Percentiles rank a stretch among this genome's conserved stretches.
These are phyloP conservation scores for Urochloa ruziziensis DNA, from an alignment of 176 grass and related monocot genomes.

Conservation along the genomic window DNA sequence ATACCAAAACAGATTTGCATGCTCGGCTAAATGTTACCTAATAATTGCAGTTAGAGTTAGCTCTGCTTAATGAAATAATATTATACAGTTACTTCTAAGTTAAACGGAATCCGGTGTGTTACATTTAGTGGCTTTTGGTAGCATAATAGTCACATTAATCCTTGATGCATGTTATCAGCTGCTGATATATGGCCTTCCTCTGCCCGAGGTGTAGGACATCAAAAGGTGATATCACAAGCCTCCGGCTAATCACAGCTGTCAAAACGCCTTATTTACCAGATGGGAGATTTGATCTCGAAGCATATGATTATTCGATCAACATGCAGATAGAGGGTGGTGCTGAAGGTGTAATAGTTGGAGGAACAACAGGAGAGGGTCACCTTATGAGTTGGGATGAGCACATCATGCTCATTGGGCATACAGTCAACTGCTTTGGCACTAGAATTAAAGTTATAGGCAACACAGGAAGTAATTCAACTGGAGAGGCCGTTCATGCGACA, in stretches of 20 bases:
- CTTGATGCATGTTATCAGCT: neutral
- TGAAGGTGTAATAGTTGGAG: no score
- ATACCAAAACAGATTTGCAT: neutral
- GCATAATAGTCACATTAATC: neutral
- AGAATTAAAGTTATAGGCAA: no score
- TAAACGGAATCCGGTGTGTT: neutral
- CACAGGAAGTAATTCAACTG: no score
- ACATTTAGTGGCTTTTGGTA: neutral
- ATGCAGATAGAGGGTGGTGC: no score
- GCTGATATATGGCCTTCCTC: neutral
- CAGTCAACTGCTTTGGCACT: no score
- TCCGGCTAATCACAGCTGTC: slow-evolving; percentile 78
- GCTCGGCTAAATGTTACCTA: neutral
- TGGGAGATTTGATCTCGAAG: slow-evolving; percentile 95
- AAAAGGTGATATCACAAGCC: slow-evolving; percentile 55
- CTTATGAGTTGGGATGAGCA: no score
- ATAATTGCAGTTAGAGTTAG: neutral
- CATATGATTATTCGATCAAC: slow-evolving; percentile 76
- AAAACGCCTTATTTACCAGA: slow-evolving; percentile 97
- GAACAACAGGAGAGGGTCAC: no score
- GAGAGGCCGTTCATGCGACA: no score
- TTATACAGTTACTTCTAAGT: neutral
- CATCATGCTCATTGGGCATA: no score
- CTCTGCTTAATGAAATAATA: neutral
- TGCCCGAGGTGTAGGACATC: slow-evolving; percentile 61